These are phyloP conservation scores for Paecilomyces fulvus DNA, from an alignment of 2,329 filamentous ascomycete genomes.

Conservation along the genomic window DNA sequence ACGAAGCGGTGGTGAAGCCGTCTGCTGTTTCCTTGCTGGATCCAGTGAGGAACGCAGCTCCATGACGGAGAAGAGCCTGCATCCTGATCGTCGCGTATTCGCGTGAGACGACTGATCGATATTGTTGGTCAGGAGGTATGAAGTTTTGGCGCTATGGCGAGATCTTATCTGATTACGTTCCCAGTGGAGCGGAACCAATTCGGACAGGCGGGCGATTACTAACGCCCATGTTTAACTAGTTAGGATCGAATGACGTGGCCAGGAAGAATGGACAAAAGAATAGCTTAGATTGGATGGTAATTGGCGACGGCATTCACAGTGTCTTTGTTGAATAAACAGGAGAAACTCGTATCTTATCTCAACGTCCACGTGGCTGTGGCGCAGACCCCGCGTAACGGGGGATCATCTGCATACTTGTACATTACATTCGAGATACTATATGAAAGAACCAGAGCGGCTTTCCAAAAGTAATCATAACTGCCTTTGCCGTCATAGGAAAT, in stretches of 20 bases:
- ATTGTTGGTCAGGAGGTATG: background rate
- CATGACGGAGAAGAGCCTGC: conserved; percentile 25
- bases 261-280: background rate
- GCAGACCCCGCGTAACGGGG: no score
- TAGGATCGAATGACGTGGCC: background rate
- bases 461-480: background rate
- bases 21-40: conserved; percentile 17
- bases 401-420: no score
- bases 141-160: background rate
- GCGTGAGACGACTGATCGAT: background rate
- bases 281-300: background rate
- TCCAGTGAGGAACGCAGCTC: conserved; percentile 21
- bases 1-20: conserved; percentile 41
- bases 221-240: conserved; percentile 1
- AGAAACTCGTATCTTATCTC: background rate
- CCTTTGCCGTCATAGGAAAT: background rate
- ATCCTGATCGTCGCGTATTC: background rate
- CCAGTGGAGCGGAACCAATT: conserved; percentile 1
- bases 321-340: no score
- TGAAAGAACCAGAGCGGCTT: background rate
- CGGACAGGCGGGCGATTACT: conserved; percentile 7
- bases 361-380: background rate
- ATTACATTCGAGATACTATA: background rate
- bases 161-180: conserved; percentile 3
- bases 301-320: no score